Conservation (phyloP, 2,329 filamentous ascomycete genomes). For the Fusarium solani-melongenae region DNA sequence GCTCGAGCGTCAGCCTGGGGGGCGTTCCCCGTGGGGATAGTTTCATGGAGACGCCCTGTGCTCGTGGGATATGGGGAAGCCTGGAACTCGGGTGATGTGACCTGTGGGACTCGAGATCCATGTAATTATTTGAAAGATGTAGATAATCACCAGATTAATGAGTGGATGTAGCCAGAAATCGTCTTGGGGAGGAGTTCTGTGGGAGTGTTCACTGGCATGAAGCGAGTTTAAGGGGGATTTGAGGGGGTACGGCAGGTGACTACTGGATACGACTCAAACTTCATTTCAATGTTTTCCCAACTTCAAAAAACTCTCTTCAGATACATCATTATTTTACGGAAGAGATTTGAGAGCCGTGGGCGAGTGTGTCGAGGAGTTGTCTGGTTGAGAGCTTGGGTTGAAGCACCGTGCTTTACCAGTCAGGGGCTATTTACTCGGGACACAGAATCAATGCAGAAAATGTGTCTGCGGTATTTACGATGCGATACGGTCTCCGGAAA, state of each 20-base stretch:
- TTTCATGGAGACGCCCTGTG: constrained; percentile 11
- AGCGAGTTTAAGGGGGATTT: not conserved
- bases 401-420: not conserved
- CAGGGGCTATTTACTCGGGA: not conserved
- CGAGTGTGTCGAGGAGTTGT: not conserved
- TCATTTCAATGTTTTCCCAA: not conserved
- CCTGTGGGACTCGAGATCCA: constrained; percentile 7
- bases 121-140: not conserved
- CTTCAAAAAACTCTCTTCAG: too few relatives aligned
- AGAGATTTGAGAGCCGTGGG: not conserved
- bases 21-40: constrained; percentile 35
- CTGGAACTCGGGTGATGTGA: constrained; percentile 20
- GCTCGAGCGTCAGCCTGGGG: not conserved
- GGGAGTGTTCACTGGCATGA: not conserved
- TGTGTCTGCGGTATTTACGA: not conserved
- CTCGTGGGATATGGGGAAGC: constrained; percentile 21
- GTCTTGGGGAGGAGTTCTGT: not conserved
- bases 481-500: not conserved
- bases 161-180: not conserved
- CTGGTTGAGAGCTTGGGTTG: not conserved
- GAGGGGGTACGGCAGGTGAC: not conserved
- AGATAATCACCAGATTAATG: not conserved
- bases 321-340: not conserved
- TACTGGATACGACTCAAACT: not conserved
- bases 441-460: not conserved